Evolutionary conservation across 768 basidiomycete species (phyloP), one percentile per base, ranked within the genome.

Genomic region (Tylopilus sp.): DNA sequence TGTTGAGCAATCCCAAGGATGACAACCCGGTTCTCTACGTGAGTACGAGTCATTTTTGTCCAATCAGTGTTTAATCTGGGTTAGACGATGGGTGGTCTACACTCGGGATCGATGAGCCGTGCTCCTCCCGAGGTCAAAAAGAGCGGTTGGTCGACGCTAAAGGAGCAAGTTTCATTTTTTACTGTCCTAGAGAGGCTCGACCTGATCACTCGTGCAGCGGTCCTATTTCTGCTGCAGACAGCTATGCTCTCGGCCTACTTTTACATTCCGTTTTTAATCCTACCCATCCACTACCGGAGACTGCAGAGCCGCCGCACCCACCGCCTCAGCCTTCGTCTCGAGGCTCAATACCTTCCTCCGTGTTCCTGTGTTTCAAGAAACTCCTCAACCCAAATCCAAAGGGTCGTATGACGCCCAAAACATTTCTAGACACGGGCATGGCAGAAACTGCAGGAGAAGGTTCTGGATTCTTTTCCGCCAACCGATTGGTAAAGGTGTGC

Each of bases 211-310:
- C 3, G 10, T 43, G 50, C 40, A 83, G 81, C 24, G 64, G 73
- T 45, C 74, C 77, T 56, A 74, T 85, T 9, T 77, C 87, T 38
- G 83, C 82, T 12, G 79, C 86, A 53, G 97, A 99, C 70, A 82
- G 89, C 12, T 98, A 98, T 68, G 84, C 88, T 2, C 79, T 98
- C 10, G 94, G 93, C 17, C 75, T 98, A 10, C 79, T 98, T 46
- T 76, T 96, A 24, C 89, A 93, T 70, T 73, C 82, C 12, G 77
- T 93, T 16, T 98, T 98, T 77, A 98, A 98, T 69, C 90, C 92
- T 2, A 73, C 78, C 1, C 79, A 83, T n/a, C 86, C 87, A 11
- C 76, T 80, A 6, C 87, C 87, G 8, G 76, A 84, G 2, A 87
- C 84, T 3, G 74, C 75, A 25, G 80, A 82, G 41, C 86, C 83